Percentiles rank a stretch among this genome's conserved stretches.
These are phyloP conservation scores for Pichia kluyveri DNA, from an alignment of 805 yeast species.

Conservation along the genomic window DNA sequence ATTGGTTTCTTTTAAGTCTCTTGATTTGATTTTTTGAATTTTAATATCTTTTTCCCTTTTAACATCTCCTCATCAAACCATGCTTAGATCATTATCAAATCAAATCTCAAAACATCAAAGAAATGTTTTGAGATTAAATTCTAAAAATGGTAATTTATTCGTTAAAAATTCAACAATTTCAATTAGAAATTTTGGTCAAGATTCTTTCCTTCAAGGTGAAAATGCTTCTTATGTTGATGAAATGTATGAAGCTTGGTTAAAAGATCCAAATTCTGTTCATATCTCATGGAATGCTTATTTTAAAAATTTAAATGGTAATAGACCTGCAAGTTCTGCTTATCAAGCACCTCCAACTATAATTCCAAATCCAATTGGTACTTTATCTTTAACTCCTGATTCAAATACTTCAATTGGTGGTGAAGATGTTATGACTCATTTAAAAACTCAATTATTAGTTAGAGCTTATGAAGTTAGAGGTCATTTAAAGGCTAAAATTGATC, in stretches of 20 bases:
- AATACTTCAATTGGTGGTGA: conserved; percentile 40
- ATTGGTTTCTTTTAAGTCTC: not conserved
- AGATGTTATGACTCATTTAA: conserved; percentile 79
- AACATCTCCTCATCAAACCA: not conserved
- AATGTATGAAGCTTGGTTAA: conserved; percentile 92
- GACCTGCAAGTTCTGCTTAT: conserved; percentile 70
- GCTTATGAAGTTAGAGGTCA: conserved; percentile 99
- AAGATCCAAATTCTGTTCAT: conserved; percentile 87
- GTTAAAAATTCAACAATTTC: not conserved
- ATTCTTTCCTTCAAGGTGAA: conserved; percentile 72
- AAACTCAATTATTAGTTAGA: conserved; percentile 92
- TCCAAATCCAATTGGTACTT: conserved; percentile 74
- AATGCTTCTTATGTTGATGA: conserved; percentile 93
- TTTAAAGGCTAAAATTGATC: conserved; percentile 90
- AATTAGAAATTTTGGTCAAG: conserved; percentile 36
- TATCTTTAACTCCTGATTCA: conserved; percentile 47
- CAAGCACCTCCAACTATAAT: conserved; percentile 86
- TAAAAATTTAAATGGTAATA: conserved; percentile 67
- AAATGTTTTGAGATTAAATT: conserved; percentile 12
- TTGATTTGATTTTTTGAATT: not conserved
- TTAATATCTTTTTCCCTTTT: not conserved
- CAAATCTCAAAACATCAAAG: conserved; percentile 14
- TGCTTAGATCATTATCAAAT: conserved; percentile 24
- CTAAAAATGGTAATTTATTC: not conserved
- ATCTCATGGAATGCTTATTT: conserved; percentile 96